Evolutionary conservation across 495 filamentous ascomycete genomes (phyloP), one percentile per base, ranked within the genome.

Genomic region (Aspergillus funiculosus): DNA sequence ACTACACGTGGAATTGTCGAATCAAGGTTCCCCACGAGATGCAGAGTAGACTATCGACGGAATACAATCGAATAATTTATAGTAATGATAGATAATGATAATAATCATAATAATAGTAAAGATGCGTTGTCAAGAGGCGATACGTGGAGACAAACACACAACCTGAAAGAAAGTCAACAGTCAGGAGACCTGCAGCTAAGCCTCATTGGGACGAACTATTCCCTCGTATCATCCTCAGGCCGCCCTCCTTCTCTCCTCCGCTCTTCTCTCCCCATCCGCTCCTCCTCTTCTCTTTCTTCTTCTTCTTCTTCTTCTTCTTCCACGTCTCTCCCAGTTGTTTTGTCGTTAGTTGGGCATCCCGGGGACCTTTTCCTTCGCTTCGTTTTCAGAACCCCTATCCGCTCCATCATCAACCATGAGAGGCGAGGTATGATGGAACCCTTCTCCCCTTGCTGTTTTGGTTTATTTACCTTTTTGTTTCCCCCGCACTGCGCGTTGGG

Each of bases 361-460:
- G 26, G 36, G 19, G n/a, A 30, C 2, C 24, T 4, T 20, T 7
- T 18, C 24, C 1, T 35, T 28, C 9, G 6, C 28, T 24, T 5
- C 22, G 22, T 19, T 20, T 37, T 11, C 17, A 27, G 13, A 21
- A 11, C 30, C 17, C 17, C 7, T 13, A 21, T 45, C 13, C 9
- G 31, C 18, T 37, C 19, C 11, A 24, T 27, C 28, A 9, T 43
- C 19, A 56, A 64, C 15, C 18, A 67, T 67, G 64, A 46, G 64
- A 47, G 64, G 64, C 48, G 64, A 67, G 56, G 64, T 67, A 58
- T 20, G 61, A n/a, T n/a, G n/a, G n/a, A 52, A 21, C 28, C 18
- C 22, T 26, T 17, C 22, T 36, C 18, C 28, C 31, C 26, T 15
- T 34, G 50, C 22, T n/a, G n/a, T n/a, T n/a, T n/a, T n/a, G n/a